These are phyloP conservation scores for Aspergillus melleus DNA, from an alignment of 2,329 filamentous ascomycete species.

Conservation along the genomic window DNA sequence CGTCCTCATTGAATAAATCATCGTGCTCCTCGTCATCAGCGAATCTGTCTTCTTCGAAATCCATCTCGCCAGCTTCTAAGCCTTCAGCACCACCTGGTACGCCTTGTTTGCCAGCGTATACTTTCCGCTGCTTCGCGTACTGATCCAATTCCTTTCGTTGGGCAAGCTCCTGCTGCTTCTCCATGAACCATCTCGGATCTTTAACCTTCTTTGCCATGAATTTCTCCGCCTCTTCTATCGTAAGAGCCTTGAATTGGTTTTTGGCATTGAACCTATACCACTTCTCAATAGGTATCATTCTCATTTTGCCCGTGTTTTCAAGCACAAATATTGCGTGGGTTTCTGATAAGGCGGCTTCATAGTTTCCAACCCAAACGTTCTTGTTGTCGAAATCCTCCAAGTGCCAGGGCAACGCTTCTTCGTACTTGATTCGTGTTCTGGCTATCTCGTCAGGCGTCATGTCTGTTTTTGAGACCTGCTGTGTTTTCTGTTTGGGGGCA, in stretches of 20 bases:
- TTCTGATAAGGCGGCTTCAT: slow-evolving; percentile 84
- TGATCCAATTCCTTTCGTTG: slow-evolving; percentile 61
- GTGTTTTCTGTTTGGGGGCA: slow-evolving; percentile 72
- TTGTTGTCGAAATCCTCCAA: slow-evolving; percentile 95
- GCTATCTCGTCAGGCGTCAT: slow-evolving; percentile 71
- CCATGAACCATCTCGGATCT: slow-evolving; percentile 78
- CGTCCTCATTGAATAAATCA: slow-evolving; percentile 77
- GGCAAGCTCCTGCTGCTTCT: slow-evolving; percentile 53
- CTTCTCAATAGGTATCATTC: slow-evolving; percentile 89
- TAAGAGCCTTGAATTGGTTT: slow-evolving; percentile 69
- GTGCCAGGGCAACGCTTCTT: slow-evolving; percentile 95
- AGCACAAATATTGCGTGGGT: slow-evolving; percentile 75
- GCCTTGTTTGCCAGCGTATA: slow-evolving; percentile 48
- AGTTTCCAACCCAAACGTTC: slow-evolving; percentile 89
- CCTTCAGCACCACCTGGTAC: slow-evolving; percentile 48
- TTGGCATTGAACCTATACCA: slow-evolving; percentile 71
- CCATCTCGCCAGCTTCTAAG: slow-evolving; percentile 64
- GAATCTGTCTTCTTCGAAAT: slow-evolving; percentile 72
- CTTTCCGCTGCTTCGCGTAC: slow-evolving; percentile 49
- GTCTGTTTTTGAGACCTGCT: slow-evolving; percentile 81
- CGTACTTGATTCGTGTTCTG: slow-evolving; percentile 69
- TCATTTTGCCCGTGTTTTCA: slow-evolving; percentile 68
- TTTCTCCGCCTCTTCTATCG: slow-evolving; percentile 81
- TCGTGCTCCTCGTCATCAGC: slow-evolving; percentile 84
- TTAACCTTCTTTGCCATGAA: slow-evolving; percentile 77